phyloP scores from a whole-genome alignment of 805 yeast species.

The Hanseniaspora taiwanica region DNA sequence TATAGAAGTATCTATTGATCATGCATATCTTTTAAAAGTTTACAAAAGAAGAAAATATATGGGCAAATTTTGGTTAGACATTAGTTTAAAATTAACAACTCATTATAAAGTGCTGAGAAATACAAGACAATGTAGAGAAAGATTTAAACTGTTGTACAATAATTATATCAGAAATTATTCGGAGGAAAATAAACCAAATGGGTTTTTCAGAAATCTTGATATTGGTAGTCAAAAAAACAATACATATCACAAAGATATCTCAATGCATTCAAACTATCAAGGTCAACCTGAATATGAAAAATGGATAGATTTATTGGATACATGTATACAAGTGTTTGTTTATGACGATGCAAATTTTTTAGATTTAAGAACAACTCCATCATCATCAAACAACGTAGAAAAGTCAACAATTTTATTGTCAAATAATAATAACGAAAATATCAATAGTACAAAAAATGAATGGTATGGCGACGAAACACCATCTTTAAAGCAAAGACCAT shows the following conservation, averaged over 20 bases:
- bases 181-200: not conserved
- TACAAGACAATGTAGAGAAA: slow-evolving; percentile 1
- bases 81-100: not conserved
- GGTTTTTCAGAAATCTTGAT: no score
- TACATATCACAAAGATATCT: no score
- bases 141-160: not conserved
- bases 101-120: not conserved
- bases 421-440: no score
- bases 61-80: not conserved
- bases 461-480: no score
- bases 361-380: not conserved
- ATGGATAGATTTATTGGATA: not conserved
- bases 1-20: not conserved
- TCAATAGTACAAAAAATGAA: no score
- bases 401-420: no score
- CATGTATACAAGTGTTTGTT: not conserved
- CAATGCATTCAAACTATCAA: not conserved
- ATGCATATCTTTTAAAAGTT: not conserved
- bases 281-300: not conserved
- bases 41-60: not conserved
- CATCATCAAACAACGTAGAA: no score
- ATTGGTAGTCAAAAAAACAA: no score
- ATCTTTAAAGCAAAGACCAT: no score
- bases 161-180: not conserved
- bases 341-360: not conserved